A percentile compares a stretch with the other conserved stretches of the same genome.
Evolutionary conservation across 129 eudicot genomes (phyloP).

Genomic region (Heracleum sosnowskyi): DNA sequence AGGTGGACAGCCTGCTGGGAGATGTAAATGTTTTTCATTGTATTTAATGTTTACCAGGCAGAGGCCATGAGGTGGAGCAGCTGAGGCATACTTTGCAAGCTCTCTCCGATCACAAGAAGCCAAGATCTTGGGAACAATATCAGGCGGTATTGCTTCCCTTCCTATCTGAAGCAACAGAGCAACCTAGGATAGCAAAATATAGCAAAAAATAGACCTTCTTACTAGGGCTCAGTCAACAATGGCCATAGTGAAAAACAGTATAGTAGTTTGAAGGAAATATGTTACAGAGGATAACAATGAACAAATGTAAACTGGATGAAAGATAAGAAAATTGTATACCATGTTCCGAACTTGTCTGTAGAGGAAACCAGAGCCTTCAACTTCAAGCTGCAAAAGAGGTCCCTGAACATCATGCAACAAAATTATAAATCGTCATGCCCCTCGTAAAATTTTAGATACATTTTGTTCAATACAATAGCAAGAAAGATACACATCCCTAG

Average conservation of each 20-base stretch:
- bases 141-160: slow-evolving; percentile 73
- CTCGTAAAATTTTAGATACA: not conserved
- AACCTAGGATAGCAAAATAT: slow-evolving; percentile 35
- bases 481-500: not conserved
- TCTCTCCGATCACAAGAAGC: slow-evolving; percentile 69
- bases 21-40: slow-evolving; percentile 54
- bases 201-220: not conserved
- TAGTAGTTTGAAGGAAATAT: not conserved
- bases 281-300: not conserved
- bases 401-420: slow-evolving; percentile 41
- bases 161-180: slow-evolving; percentile 87
- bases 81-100: slow-evolving; percentile 58
- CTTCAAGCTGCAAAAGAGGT: slow-evolving; percentile 69
- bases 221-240: not conserved
- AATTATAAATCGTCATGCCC: not conserved
- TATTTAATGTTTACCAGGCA: slow-evolving; percentile 55
- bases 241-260: not conserved
- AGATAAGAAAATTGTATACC: slow-evolving; percentile 29
- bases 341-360: slow-evolving; percentile 88
- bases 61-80: slow-evolving; percentile 81
- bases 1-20: slow-evolving; percentile 49
- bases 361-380: slow-evolving; percentile 88
- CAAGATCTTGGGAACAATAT: slow-evolving; percentile 58
- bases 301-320: not conserved
- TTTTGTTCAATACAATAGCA: not conserved